Evolutionary conservation across 345 rosid species (phyloP).

Genomic region (Isatis tinctoria): DNA sequence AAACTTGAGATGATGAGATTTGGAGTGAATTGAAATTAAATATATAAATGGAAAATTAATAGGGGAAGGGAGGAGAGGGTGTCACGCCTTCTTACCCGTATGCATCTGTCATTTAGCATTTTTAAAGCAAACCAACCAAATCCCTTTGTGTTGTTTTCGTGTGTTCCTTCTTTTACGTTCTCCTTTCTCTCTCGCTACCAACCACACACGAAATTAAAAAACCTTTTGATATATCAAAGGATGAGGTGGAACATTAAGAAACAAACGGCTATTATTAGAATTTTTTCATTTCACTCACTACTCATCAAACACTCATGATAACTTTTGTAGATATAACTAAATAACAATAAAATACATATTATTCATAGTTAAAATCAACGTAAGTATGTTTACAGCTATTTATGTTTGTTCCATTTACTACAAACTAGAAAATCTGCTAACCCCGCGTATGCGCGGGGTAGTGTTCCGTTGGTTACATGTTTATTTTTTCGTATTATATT

Average conservation of each 20-base stretch:
- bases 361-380: not conserved
- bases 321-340: not conserved
- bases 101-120: conserved; percentile 23
- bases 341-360: not conserved
- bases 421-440: too few species aligned
- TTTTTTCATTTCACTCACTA: not conserved
- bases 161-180: conserved; percentile 28
- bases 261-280: conserved; percentile 11
- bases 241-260: conserved; percentile 6
- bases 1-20: conserved; percentile 5
- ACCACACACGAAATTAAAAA: conserved; percentile 10
- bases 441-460: too few species aligned
- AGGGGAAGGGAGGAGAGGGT: conserved; percentile 24
- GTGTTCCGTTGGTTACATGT: too few species aligned
- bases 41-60: not conserved
- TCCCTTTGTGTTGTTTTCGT: conserved; percentile 28
- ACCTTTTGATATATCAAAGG: not conserved
- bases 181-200: not conserved
- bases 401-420: not conserved
- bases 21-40: not conserved
- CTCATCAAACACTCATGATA: not conserved
- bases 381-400: not conserved
- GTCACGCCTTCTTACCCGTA: conserved; percentile 35
- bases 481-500: too few species aligned
- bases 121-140: conserved; percentile 21